Base-by-base conservation (phyloP, 139 green algal species). In the Mesotaenium endlicherianum region DNA sequence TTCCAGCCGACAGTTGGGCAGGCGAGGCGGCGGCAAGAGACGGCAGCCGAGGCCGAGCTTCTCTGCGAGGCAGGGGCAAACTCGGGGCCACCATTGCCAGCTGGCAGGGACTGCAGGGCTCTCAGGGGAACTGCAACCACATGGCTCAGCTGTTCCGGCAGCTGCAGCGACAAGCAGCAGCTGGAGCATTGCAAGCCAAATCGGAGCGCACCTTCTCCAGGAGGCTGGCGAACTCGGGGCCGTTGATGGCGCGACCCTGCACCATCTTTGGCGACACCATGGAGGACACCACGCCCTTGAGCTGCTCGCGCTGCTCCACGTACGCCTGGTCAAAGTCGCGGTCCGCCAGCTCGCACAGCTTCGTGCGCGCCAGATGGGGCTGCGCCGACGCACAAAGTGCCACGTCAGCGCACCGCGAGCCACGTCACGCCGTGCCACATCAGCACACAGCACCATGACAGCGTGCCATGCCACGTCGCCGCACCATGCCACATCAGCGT, bases 351-450 rank as follows among this genome's bases (percentile, higher is more conserved):
- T 94, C 89, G 43, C 92, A 97, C 58, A 98, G 90, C 53, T 82
- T 80, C 3, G 95, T 97, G 64, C 95, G 88, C 69, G 97, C 89
- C 60, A 98, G 80, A 90, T 98, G 95, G 0, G 95, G 95, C 91
- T 98, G 95, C 2, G 81, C 82, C 58, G 36, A 77, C n/a, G 68
- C 1, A 1, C n/a, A 55, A 1, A 34, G 14, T 36, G 1, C 60
- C 47, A 57, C 47, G 47, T 11, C 60, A 72, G 30, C 8, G 31
- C 60, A 20, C 34, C 31, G 1, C 60, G 34, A 16, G 36, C 60
- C 60, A 72, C 11, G 47, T 11, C 47, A 57, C 11, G 47, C 47
- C 47, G 11, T 57, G 47, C 47, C 47, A 57, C 11, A 11, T 11
- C 47, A 57, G 8, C 8, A 8, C 47, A 57, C 11, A 11, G 8